A percentile compares a stretch with the other conserved stretches of the same genome.
Evolutionary conservation across 2,329 filamentous ascomycete genomes (phyloP).

Genomic region (Colletotrichum sp.): DNA sequence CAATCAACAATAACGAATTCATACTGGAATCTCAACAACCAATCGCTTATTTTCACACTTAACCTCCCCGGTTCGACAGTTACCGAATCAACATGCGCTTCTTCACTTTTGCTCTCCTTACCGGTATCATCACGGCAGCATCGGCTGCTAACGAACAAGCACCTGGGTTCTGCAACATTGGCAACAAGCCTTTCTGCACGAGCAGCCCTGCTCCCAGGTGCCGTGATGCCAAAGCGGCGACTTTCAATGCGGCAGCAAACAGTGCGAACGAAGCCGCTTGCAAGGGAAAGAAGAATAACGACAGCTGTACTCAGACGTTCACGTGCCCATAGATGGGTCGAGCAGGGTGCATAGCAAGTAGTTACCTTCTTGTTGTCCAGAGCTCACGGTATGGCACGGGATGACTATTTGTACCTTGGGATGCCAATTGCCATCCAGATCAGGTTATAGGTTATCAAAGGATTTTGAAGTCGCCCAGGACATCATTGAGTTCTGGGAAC

Average conservation of each 20-base stretch:
- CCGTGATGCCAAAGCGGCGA: background rate
- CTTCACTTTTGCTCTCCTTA: background rate
- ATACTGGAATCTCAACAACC: background rate
- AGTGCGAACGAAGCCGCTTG: background rate
- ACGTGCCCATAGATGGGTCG: background rate
- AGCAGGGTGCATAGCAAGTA: too few relatives aligned
- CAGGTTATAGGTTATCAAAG: too few relatives aligned
- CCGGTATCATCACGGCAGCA: background rate
- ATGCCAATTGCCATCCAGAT: too few relatives aligned
- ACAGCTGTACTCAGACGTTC: background rate
- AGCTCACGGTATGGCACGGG: too few relatives aligned
- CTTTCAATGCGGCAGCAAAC: background rate
- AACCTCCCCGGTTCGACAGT: background rate
- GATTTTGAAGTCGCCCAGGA: too few relatives aligned
- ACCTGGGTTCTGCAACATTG: background rate
- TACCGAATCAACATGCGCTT: background rate
- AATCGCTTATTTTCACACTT: background rate
- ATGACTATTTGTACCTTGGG: too few relatives aligned
- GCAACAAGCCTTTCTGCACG: background rate
- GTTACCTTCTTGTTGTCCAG: too few relatives aligned
- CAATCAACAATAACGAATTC: background rate
- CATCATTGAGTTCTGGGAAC: rapidly evolving
- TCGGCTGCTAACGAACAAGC: background rate
- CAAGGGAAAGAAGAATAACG: background rate
- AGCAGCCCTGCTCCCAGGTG: background rate